Base-by-base conservation (phyloP, 352 stramenopile genomes). In the Globisporangium lucens region DNA sequence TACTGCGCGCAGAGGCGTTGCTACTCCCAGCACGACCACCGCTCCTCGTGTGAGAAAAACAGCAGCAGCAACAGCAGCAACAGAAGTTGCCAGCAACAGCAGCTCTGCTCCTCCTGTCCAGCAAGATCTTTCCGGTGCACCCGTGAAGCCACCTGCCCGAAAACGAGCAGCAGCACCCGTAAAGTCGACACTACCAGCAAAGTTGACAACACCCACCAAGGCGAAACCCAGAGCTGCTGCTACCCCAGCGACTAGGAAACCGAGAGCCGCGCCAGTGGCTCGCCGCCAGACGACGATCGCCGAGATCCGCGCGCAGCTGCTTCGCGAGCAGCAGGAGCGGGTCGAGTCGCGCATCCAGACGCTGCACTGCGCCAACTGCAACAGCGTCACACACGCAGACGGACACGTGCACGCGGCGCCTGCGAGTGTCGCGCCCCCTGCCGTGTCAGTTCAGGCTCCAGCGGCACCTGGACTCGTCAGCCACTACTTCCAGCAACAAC, bases 251-350 rank as follows among this genome's bases (percentile, higher is more conserved):
- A 60, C 49, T n/a, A 61, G 33, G 24, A 63, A 38, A n/a, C 15
- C 38, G n/a, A 51, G 30, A 17, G 53, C 67, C 10, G n/a, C 58
- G 8, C 29, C 66, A n/a, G 38, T 20, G n/a, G 38, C 52, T 13
- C 67, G 68, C 29, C 70, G 68, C 35, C 71, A 71, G 57, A 62
- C 69, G 43, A 78, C 77, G 20, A 68, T 92, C 27, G 79, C 73
- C 0, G 70, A 84, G 33, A 76, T 85, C 43, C 77, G 84, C 30
- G 71, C 53, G 15, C 73, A 85, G 30, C 49, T 87, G 55, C 59
- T 83, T 49, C 74, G 70, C 3, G 77, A 89, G 52, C 84, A 90
- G 61, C 73, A 87, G 56, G 67, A 80, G 13, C 74, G 84, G 3
- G 73, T 90, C 27, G 74, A 85, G 60, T 43, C 66, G 27, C 79